These are phyloP conservation scores for Nothophoma quercina DNA, from an alignment of 2,329 filamentous ascomycete species.

Conservation along the genomic window DNA sequence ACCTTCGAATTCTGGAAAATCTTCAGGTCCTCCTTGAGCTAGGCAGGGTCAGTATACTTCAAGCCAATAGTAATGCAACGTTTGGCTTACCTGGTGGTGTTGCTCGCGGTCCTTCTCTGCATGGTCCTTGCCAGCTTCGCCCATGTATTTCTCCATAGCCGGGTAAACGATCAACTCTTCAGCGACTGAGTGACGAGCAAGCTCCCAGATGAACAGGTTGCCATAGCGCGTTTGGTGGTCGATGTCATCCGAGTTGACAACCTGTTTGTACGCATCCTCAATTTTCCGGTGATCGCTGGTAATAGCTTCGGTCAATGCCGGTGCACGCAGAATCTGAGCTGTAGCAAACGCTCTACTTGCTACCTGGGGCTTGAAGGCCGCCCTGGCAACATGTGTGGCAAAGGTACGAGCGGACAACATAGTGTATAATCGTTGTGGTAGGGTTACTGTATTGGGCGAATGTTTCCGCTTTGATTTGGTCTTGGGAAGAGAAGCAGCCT, in stretches of 20 bases:
- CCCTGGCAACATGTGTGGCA: slow-evolving; percentile 12
- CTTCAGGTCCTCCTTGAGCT: slow-evolving; percentile 44
- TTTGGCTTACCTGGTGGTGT: slow-evolving; percentile 39
- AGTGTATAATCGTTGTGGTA: neutral
- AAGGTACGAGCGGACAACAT: slow-evolving; percentile 19
- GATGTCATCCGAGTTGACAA: slow-evolving; percentile 48
- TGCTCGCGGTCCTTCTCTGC: slow-evolving; percentile 45
- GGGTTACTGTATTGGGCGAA: neutral
- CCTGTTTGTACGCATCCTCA: slow-evolving; percentile 53
- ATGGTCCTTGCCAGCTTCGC: slow-evolving; percentile 38
- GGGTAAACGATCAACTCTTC: slow-evolving; percentile 57
- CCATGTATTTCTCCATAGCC: slow-evolving; percentile 47
- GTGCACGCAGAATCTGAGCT: neutral
- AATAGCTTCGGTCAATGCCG: slow-evolving; percentile 49
- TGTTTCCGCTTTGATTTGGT: neutral
- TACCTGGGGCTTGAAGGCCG: slow-evolving; percentile 2
- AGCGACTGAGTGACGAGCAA: slow-evolving; percentile 60
- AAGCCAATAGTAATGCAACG: too few species aligned
- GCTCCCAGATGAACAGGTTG: slow-evolving; percentile 62
- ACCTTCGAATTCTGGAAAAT: slow-evolving; percentile 40
- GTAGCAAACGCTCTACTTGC: slow-evolving; percentile 6
- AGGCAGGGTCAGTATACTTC: neutral
- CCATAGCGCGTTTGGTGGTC: slow-evolving; percentile 56
- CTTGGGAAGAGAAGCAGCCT: neutral
- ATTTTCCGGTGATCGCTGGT: slow-evolving; percentile 53